Evolutionary conservation across 1,139 yeast genomes (phyloP), one percentile per base, ranked within the genome.

Genomic region (Barnettozyma hawaiiensis): DNA sequence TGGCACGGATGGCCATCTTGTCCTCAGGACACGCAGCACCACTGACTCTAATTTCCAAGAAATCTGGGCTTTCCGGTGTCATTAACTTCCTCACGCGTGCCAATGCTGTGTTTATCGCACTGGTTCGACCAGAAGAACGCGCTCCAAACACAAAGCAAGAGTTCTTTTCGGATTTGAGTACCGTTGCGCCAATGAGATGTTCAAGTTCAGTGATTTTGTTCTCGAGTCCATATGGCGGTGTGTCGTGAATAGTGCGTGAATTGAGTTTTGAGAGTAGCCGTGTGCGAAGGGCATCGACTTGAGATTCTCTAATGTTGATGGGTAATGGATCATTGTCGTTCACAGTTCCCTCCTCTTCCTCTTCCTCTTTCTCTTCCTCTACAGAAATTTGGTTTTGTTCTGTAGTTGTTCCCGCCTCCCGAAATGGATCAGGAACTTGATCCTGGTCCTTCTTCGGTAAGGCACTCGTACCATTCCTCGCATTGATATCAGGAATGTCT

Each of bases 71-170:
- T 5, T 60, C 37, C 62, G 2, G 18, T 10, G 63, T 58, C 51
- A 69, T 69, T 33, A 65, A 59, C 3, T 44, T 23, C 3, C 64
- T 52, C 20, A 89, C 64, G n/a, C 69, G 64, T 0, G 60, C 50
- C 22, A 92, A 49, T 0, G 85, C 86, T 7, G 69, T 64, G 36
- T 82, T 72, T 8, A 90, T 67, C 10, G 85, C 63, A 2, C 76
- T 64, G 0, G 94, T 71, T 59, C 92, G 92, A 0, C 96, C 97
- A 6, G 79, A 67, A 1, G 85, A 78, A 38, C 90, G 66, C 0
- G 96, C 90, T 0, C 98, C 98, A 37, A 87, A 71, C 1, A 92
- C 47, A 10, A 90, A 66, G 9, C 82, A 77, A 1, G 97, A 89
- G 57, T 85, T 89, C 5, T 96, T 92, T 52, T 87, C 95, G 31